Evolutionary conservation across 352 stramenopile genomes (phyloP), one percentile per base, ranked within the genome.

Genomic region (Phytopythium delawarense): DNA sequence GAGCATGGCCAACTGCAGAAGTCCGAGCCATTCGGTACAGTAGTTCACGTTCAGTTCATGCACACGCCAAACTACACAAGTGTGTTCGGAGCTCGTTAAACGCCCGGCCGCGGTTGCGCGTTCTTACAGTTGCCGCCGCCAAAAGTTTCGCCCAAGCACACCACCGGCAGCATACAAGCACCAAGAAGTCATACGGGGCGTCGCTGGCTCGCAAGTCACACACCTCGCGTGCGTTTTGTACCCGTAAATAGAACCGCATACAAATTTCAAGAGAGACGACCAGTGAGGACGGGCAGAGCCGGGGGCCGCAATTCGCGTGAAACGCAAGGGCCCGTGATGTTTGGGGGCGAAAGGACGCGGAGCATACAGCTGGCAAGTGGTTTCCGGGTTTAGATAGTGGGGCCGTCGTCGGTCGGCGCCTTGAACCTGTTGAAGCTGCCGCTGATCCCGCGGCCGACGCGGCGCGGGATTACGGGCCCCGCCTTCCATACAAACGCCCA

Each of bases 51-150:
- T 30, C 25, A 30, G 25, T 45, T 45, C 39, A 51, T 30, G 46
- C 46, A 3, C 23, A 21, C 15, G 25, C n/a, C n/a, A n/a, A n/a
- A n/a, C n/a, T n/a, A n/a, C n/a, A n/a, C n/a, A n/a, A n/a, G n/a
- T n/a, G n/a, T n/a, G n/a, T n/a, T n/a, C n/a, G n/a, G n/a, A n/a
- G n/a, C n/a, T n/a, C n/a, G n/a, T 42, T 37, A 45, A 40, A 57
- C 51, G 51, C 2, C 12, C 8, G 16, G 49, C 8, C 49, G 28
- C 51, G 16, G 0, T 25, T 11, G 4, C 21, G 7, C 16, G 51
- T 45, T 57, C 51, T 57, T 57, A 57, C 32, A 57, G 51, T 37
- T 57, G 51, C 32, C 51, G 28, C 18, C 18, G 51, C 30, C 21
- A 37, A 23, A 57, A 48, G 35, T 28, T 40, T 55, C 15, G 30